Evolutionary conservation across 306 rosid genomes (phyloP).

Genomic region (Begonia masoniana): DNA sequence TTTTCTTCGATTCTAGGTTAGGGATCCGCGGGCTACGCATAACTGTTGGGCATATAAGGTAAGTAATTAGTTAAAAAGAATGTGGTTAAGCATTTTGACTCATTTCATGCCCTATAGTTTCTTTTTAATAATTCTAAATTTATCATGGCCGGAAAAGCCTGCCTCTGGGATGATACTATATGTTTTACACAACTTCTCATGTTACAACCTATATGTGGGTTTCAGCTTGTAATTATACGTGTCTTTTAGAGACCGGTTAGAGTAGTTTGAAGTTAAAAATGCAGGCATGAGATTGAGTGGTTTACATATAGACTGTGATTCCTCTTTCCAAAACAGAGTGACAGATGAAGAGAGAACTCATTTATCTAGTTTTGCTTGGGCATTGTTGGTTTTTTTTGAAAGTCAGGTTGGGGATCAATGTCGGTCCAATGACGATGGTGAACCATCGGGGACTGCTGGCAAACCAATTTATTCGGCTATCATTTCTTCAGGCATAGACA

Average conservation of each 20-base stretch:
- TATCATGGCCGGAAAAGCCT: too few species aligned
- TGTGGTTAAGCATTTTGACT: neutral
- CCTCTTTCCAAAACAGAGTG: neutral
- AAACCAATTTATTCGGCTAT: constrained; percentile 84
- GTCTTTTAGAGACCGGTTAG: too few species aligned
- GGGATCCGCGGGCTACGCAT: constrained; percentile 77
- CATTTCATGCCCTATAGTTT: too few species aligned
- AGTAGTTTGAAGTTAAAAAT: too few species aligned
- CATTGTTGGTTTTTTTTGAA: neutral
- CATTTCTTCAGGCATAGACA: constrained; percentile 77
- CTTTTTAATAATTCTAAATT: too few species aligned
- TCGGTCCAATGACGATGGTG: constrained; percentile 91
- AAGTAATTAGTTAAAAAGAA: neutral
- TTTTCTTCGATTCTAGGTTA: constrained; percentile 28
- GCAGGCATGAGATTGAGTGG: too few species aligned
- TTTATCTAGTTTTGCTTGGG: neutral
- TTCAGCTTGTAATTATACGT: too few species aligned
- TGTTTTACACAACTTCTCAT: too few species aligned
- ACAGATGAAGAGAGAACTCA: neutral
- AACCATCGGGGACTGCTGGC: constrained; percentile 91
- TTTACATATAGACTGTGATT: too few species aligned
- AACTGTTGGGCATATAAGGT: constrained; percentile 98
- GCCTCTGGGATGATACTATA: too few species aligned
- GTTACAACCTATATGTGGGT: too few species aligned
- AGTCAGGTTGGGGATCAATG: constrained; percentile 82